These are phyloP conservation scores for Dryadomyces sulphureus DNA, from an alignment of 2,329 filamentous ascomycete genomes.

Conservation along the genomic window DNA sequence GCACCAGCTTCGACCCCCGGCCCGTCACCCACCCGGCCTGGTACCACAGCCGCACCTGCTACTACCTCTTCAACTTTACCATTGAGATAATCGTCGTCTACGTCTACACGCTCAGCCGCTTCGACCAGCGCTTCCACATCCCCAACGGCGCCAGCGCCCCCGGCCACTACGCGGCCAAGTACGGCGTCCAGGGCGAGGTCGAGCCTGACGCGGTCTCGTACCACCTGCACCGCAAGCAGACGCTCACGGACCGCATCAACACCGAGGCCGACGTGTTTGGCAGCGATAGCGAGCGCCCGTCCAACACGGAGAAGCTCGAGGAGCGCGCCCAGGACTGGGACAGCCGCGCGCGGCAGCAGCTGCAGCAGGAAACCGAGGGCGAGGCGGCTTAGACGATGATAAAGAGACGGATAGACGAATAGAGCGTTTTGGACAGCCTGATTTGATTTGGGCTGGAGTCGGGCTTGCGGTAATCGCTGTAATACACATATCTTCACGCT, in stretches of 20 bases:
- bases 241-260: conserved; percentile 11
- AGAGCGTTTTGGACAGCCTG: no score
- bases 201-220: neutral
- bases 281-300: conserved; percentile 1
- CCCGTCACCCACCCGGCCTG: conserved; percentile 42
- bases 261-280: conserved; percentile 13
- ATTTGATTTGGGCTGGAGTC: no score
- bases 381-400: neutral
- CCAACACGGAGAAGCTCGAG: neutral
- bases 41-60: conserved; percentile 57
- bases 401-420: neutral
- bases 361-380: neutral
- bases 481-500: no score
- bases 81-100: conserved; percentile 59
- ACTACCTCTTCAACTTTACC: conserved; percentile 67
- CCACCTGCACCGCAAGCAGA: neutral
- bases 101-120: conserved; percentile 49
- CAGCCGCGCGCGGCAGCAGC: neutral
- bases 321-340: neutral
- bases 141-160: conserved; percentile 52
- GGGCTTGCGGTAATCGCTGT: no score
- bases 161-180: conserved; percentile 28
- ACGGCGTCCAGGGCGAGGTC: neutral
- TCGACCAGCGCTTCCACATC: conserved; percentile 63
- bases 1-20: conserved; percentile 36